Base-by-base conservation (phyloP, 2,329 filamentous ascomycete species). In the Ophiocordyceps sinensis region DNA sequence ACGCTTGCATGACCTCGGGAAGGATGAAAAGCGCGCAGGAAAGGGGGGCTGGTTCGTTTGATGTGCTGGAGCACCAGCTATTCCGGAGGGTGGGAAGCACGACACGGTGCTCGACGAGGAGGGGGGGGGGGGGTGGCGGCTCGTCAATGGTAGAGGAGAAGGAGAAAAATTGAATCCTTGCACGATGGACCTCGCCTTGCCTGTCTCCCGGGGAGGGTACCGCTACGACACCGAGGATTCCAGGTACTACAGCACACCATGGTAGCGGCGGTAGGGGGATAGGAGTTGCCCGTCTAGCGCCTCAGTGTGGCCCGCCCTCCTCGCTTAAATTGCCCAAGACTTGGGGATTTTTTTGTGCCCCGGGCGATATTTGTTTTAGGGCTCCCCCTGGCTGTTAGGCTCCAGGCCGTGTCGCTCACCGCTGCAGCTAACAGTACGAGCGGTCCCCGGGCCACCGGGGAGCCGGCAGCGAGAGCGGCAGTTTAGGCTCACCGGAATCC, bases 1-100 rank as follows among this genome's bases (percentile, higher is more conserved):
- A 59, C 52, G 57, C 56, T 61, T 51, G 59, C 59, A 62, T 62
- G 59, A 61, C 59, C 59, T 56, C 53, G 49, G 49, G 47, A 51
- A 45, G 46, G 47, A 41, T 39, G 40, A 44, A 46, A 46, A 44
- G 40, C 45, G 45, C 39, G 41, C 42, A 42, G 45, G 38, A 45
- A 42, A 45, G 47, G 43, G 44, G 38, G 44, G 44, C 45, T 36
- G 40, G 13, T 13, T 7, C 13, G 21, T 7, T 17, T 39, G 38
- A 15, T 39, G 38, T 26, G 23, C 23, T 26, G 23, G 23, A 26
- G 23, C 23, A 26, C 23, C 23, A 26, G 23, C 23, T 26, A 26
- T 26, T 26, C 23, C 23, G 23, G 23, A 26, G 23, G 23, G 23
- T 26, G 23, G 23, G 23, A 3, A 26, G 23, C 23, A 26, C 23